Evolutionary conservation across 1,284 basidiomycete genomes (phyloP), one percentile per base, ranked within the genome.

Genomic region (Calocybe gambosa): DNA sequence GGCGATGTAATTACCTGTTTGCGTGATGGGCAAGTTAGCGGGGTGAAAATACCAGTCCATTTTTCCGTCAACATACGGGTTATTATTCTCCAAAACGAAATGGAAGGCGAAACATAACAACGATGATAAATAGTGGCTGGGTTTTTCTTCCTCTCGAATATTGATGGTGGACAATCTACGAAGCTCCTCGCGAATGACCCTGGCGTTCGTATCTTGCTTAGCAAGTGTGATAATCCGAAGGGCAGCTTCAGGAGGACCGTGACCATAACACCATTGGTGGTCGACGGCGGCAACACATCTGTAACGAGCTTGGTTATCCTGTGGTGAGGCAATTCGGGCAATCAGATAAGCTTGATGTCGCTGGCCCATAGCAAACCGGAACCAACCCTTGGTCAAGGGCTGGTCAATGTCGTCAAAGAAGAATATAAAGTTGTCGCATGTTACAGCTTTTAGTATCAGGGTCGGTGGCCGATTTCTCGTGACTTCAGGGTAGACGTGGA

Each of bases 211-310:
- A 10, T 50, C 51, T 34, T 68, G 62, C 45, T 62, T 63, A 12
- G 66, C 28, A 13, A 70, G 61, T 5, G 55, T 54, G 13, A 71
- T 10, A 42, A 70, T 64, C 10, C 68, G 66, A 34, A 46, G 53
- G 1, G 60, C 51, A 5, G 59, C 64, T 0, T 36, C 45, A 5
- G 69, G 64, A 49, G 3, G 38, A 40, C 9, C 63, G 67, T 37
- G 62, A n/a, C n/a, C n/a, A n/a, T n/a, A 67, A 51, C 63, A 70
- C 64, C 63, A 68, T 51, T 70, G 65, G 49, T 69, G 60, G 47
- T 72, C 65, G 5, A 59, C 55, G 2, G 63, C 68, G 2, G 59
- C 67, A 18, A 73, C 51, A 42, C 69, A 73, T 25, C 64, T 64
- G 54, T 70, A 69, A 26, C 52, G 54, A n/a, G n/a, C n/a, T n/a